Evolutionary conservation across 768 basidiomycete genomes (phyloP), one percentile per base, ranked within the genome.

Genomic region (Agrocybe pediades): DNA sequence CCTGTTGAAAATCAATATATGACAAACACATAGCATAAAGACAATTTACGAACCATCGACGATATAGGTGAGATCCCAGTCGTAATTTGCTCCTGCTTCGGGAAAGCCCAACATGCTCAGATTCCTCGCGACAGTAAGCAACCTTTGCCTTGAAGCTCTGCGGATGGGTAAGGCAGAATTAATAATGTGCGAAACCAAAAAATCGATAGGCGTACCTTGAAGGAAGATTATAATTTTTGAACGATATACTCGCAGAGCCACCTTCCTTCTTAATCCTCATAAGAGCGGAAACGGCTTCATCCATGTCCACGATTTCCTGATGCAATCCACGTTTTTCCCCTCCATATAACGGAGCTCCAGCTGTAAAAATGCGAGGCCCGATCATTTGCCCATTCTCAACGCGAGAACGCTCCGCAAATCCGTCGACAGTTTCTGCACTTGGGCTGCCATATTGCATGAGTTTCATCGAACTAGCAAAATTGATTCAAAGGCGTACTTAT

Each of bases 191-290:
- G 2, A 47, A 17, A 6, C 21, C 21, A 40, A 15, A n/a, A n/a
- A n/a, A n/a, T n/a, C 8, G 24, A 36, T 1, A 43, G 11, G 62
- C 75, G n/a, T 55, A 85, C 85, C 85, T 77, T 21, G 81, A 81
- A 16, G 88, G 87, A n/a, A 87, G 62, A 55, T 87, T 86, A 59
- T 90, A 90, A 58, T 89, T 90, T 70, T 90, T 90, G 65, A 90
- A 90, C 6, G 87, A 89, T 59, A 85, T 86, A 56, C 79, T 82
- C 0, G 82, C 79, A 11, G 82, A 78, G 3, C 88, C 88, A 26
- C 86, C 88, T 64, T 90, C 88, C 3, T 74, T 85, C 57, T 87
- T 88, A 62, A 90, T 83, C 53, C 88, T 80, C 8, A 78, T 69
- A 30, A 90, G 74, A 2, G 87, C 86, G 49, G 86, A 83, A 54